Base-by-base conservation (phyloP, 495 filamentous ascomycete species). In the Friedmanniomyces simplex region DNA sequence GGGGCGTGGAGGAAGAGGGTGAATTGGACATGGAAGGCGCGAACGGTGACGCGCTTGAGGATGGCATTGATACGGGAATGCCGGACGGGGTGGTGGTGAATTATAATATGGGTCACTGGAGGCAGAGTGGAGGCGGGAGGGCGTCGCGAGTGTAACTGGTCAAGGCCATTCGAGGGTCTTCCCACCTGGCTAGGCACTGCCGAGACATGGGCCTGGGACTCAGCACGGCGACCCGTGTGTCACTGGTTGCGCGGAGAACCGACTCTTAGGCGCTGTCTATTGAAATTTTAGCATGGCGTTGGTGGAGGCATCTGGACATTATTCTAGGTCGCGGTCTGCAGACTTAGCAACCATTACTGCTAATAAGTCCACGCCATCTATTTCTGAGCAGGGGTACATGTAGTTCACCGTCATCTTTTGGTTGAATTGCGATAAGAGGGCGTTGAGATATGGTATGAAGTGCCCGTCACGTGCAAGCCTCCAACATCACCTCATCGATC, bases 61-160 rank as follows among this genome's bases (percentile, higher is more conserved):
- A 55, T 20, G 53, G 52, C 7, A 34, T 56, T n/a, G 59, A 52
- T 25, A 24, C 43, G 46, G 21, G 50, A 32, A 57, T 48, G 62
- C 34, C 52, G 26, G 61, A 66, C 8, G 64, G 63, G 1, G 57
- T 69, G 20, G 55, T 64, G 43, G 68, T 70, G 13, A 73, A 73
- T 52, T 71, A 68, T 43, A 68, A 71, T 18, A 61, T 61, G 53
- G 65, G 57, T 30, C 64, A 60, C 55, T 70, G 69, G 68, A 66
- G 69, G 46, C 34, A 42, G 18, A 32, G 55, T n/a, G 16, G 32
- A 2, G 26, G 30, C 6, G 26, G 30, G 26, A 32, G 49, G 24
- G 49, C 12, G 10, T 3, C 16, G 30, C 14, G 49, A 20, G 16
- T 20, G 4, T 32, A 32, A 10, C 28, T 32, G 28, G 28, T 32